Evolutionary conservation across 371 early-diverging fungal species (phyloP).

Genomic region (Apophysomyces trapeziformis): DNA sequence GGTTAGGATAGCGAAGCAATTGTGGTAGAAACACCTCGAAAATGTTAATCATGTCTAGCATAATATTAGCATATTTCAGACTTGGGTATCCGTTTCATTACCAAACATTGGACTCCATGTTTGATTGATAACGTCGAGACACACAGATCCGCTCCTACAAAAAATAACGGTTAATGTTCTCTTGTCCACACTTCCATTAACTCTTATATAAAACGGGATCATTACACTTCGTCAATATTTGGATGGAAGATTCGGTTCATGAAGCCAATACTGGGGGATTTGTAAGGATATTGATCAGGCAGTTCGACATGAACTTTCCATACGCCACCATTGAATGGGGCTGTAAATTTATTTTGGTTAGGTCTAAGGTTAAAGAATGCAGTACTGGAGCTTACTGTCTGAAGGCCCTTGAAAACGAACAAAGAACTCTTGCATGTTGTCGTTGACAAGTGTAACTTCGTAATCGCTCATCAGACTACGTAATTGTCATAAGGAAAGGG

Average conservation of each 20-base stretch:
- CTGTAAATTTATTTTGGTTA: conserved; percentile 40
- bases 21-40: conserved; percentile 99
- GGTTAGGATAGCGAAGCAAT: conserved; percentile 97
- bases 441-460: conserved; percentile 97
- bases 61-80: neutral
- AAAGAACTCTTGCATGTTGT: conserved; percentile 98
- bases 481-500: neutral
- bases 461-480: conserved; percentile 96
- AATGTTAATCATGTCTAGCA: conserved; percentile 94
- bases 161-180: neutral
- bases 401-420: conserved; percentile 93
- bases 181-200: neutral
- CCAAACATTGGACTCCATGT: conserved; percentile 99
- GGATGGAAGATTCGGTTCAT: conserved; percentile 99
- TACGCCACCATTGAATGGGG: conserved; percentile 93
- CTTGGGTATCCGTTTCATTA: conserved; percentile 33
- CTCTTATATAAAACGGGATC: neutral
- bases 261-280: conserved; percentile 99
- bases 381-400: conserved; percentile 77
- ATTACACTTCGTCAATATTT: conserved; percentile 98
- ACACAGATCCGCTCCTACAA: conserved; percentile 95
- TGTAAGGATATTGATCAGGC: conserved; percentile 99
- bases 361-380: conserved; percentile 4
- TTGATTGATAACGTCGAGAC: conserved; percentile 99
- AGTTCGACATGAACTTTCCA: conserved; percentile 99